phyloP scores from a whole-genome alignment of 495 filamentous ascomycete genomes.

The Tuber brumale region DNA sequence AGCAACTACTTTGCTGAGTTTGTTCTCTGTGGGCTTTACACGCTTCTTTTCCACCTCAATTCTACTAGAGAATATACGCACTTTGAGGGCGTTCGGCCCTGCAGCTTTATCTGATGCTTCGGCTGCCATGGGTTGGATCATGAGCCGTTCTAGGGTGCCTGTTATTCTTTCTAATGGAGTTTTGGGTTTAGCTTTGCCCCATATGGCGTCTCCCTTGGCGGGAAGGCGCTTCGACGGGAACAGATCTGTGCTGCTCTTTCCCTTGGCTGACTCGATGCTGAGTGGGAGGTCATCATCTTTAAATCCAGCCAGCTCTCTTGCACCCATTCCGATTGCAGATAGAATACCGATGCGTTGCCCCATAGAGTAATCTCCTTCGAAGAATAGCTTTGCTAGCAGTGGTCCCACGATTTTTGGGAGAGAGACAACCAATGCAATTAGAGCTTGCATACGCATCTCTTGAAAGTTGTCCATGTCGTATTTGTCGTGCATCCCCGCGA shows the following conservation, averaged over 20 bases:
- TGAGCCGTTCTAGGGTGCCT: slow-evolving; percentile 53
- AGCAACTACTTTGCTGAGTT: slow-evolving; percentile 64
- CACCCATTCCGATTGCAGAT: slow-evolving; percentile 70
- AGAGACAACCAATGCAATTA: slow-evolving; percentile 74
- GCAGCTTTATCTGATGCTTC: slow-evolving; percentile 61
- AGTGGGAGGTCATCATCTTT: slow-evolving; percentile 55
- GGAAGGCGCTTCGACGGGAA: slow-evolving; percentile 74
- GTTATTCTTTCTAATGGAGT: slow-evolving; percentile 31
- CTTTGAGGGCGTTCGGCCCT: slow-evolving; percentile 77
- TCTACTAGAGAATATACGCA: slow-evolving; percentile 68
- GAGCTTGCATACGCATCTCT: slow-evolving; percentile 67
- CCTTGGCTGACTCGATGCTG: slow-evolving; percentile 41
- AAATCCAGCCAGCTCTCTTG: slow-evolving; percentile 81
- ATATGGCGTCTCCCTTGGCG: slow-evolving; percentile 51
- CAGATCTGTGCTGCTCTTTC: slow-evolving; percentile 44
- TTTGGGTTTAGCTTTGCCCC: slow-evolving; percentile 33
- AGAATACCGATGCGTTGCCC: slow-evolving; percentile 74
- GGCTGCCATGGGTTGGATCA: slow-evolving; percentile 72
- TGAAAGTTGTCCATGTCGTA: slow-evolving; percentile 69
- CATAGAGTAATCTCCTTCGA: slow-evolving; percentile 84
- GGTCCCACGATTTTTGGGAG: slow-evolving; percentile 69
- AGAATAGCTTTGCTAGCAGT: slow-evolving; percentile 79
- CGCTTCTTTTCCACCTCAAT: slow-evolving; percentile 63
- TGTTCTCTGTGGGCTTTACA: slow-evolving; percentile 62
- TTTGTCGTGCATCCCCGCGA: slow-evolving; percentile 75